Evolutionary conservation across 2,329 filamentous ascomycete species (phyloP).

Genomic region (Pseudocercospora fuligena): DNA sequence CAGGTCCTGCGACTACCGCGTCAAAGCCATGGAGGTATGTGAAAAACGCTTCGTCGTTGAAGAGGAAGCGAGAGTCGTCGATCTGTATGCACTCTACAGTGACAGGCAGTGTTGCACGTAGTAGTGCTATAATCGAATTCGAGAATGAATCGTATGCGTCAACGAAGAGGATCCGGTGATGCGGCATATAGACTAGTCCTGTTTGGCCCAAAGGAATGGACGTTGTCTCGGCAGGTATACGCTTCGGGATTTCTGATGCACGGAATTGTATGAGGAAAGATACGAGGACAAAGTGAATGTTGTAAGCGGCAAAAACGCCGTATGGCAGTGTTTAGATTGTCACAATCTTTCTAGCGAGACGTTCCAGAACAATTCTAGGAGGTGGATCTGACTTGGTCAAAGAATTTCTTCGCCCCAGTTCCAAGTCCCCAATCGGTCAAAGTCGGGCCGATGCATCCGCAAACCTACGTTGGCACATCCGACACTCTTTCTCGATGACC

Average conservation of each 20-base stretch:
- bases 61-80: conserved; percentile 51
- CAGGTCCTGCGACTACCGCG: conserved; percentile 87
- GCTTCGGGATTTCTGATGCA: background rate
- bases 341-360: background rate
- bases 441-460: background rate
- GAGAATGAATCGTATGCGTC: conserved; percentile 98
- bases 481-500: background rate
- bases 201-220: conserved; percentile 8
- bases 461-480: background rate
- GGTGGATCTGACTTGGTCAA: background rate
- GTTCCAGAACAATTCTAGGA: background rate
- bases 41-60: conserved; percentile 45
- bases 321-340: background rate
- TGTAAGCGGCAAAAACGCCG: background rate
- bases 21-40: conserved; percentile 67
- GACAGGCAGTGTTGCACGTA: conserved; percentile 71
- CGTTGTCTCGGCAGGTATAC: background rate
- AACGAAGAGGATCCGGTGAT: conserved; percentile 71
- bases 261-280: background rate
- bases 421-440: background rate
- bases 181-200: conserved; percentile 32
- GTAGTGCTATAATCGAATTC: conserved; percentile 86
- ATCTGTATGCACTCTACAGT: conserved; percentile 68
- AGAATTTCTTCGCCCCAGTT: background rate
- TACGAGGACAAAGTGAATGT: background rate